Evolutionary conservation across 1,284 basidiomycete species (phyloP).

Genomic region (Cerrena zonata): DNA sequence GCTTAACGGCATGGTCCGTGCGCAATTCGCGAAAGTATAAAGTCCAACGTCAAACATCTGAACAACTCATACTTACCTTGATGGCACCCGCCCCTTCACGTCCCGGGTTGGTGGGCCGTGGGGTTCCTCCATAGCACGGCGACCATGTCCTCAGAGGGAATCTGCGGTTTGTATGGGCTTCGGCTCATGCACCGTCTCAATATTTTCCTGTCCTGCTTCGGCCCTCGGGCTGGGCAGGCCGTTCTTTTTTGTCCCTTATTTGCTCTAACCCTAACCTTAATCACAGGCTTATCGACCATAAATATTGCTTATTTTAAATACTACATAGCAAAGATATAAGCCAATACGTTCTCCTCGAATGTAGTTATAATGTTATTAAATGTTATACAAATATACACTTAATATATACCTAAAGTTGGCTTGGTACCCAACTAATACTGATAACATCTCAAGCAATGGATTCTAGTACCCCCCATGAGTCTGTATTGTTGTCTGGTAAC

Average conservation of each 20-base stretch:
- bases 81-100: constrained; percentile 32
- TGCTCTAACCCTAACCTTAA: constrained; percentile 25
- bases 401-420: too few relatives aligned
- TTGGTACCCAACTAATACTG: too few relatives aligned
- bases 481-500: too few relatives aligned
- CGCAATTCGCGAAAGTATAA: constrained; percentile 16
- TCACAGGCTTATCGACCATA: too few relatives aligned
- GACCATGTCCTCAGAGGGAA: constrained; percentile 48
- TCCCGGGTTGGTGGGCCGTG: constrained; percentile 36
- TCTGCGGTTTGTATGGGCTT: constrained; percentile 55
- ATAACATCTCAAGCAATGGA: too few relatives aligned
- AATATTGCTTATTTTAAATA: too few relatives aligned
- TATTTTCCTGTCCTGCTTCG: constrained; percentile 63
- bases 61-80: constrained; percentile 32
- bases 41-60: constrained; percentile 6
- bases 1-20: constrained; percentile 26
- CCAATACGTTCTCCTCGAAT: too few relatives aligned
- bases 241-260: constrained; percentile 17
- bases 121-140: constrained; percentile 59
- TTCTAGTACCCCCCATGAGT: too few relatives aligned
- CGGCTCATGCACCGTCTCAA: constrained; percentile 63
- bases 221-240: constrained; percentile 39
- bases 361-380: too few relatives aligned
- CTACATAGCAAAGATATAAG: too few relatives aligned
- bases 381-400: too few relatives aligned